Evolutionary conservation across 352 stramenopile species (phyloP), one percentile per base, ranked within the genome.

Genomic region (Phytophthora melonis): DNA sequence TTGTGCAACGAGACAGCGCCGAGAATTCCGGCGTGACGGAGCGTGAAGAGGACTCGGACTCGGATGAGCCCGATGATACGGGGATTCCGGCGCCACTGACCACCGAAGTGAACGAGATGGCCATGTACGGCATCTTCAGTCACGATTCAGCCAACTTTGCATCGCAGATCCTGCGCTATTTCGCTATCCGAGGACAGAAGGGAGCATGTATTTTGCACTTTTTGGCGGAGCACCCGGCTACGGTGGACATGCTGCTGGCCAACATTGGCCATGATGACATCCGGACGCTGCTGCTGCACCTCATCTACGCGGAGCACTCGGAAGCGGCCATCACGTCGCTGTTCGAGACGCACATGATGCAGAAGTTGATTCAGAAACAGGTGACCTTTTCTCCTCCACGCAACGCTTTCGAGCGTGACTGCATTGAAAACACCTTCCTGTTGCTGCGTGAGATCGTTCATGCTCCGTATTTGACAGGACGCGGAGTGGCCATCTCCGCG

Each of bases 281-380:
- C 41, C 86, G 88, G 41, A 92, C 84, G 39, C 63, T 94, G 53
- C 58, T 96, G 60, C 70, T 96, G 54, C 90, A 94, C 57, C 58
- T 96, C 49, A 83, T 95, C 45, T 96, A 96, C 75, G 89, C 88
- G 27, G 90, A 96, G 61, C 90, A 96, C 77, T 91, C 90, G 57
- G 86, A 95, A 36, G 86, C 72, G 47, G 64, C 86, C 57, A 94
- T 96, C 63, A 82, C 81, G 39, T 81, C 84, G 43, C 72, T 96
- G 10, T 95, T 94, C 62, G 71, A 83, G 58, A 93, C 80, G 53
- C 71, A 88, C 36, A 78, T 96, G 72, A 77, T 96, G 62, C 83
- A 92, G 57, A 90, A 90, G 64, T 71, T 96, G 58, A 86, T 96
- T 70, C 72, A 94, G 61, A 89, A 84, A 73, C 83, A 94, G 53